A percentile compares a stretch with the other conserved stretches of the same genome.
Conservation (phyloP, 2,329 filamentous ascomycete species). For the Fonsecaea pedrosoi region DNA sequence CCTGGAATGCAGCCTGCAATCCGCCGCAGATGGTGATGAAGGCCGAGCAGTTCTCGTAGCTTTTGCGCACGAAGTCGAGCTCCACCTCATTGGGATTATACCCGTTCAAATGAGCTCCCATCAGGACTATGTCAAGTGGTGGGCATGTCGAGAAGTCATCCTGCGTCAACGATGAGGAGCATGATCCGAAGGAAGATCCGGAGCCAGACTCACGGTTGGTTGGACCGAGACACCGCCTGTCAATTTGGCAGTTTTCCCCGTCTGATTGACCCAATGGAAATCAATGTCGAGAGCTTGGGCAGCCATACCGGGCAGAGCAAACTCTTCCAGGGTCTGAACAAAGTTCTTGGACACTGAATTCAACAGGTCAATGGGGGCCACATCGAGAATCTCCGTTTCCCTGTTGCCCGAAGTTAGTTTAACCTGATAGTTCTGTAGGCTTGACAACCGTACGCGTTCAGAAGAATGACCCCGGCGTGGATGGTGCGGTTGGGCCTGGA, state of each 20-base stretch:
- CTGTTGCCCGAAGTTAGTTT: constrained; percentile 18
- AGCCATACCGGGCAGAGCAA: constrained; percentile 13
- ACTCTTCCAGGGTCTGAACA: constrained; percentile 27
- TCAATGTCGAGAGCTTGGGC: constrained; percentile 41
- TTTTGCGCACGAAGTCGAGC: constrained; percentile 33
- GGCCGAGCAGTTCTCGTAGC: constrained; percentile 30
- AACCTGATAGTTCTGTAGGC: not conserved
- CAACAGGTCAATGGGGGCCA: constrained; percentile 44
- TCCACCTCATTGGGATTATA: constrained; percentile 32
- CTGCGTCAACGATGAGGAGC: constrained; percentile 12
- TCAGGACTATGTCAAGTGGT: constrained; percentile 34
- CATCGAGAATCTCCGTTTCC: constrained; percentile 42
- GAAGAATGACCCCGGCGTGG: constrained; percentile 26
- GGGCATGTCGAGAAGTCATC: constrained; percentile 34
- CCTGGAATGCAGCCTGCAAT: constrained; percentile 24
- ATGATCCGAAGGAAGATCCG: not conserved
- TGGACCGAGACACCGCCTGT: constrained; percentile 27
- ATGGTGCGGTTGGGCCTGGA: constrained; percentile 28
- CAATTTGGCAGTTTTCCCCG: constrained; percentile 27
- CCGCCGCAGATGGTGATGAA: constrained; percentile 38
- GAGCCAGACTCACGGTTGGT: constrained; percentile 16
- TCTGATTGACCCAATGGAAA: constrained; percentile 45
- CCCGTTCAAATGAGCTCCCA: constrained; percentile 30
- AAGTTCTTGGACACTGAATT: constrained; percentile 38
- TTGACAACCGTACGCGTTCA: constrained; percentile 17